Percentiles rank a stretch among this genome's conserved stretches.
These are phyloP conservation scores for Pythium periplocum DNA, from an alignment of 352 stramenopile species.

Conservation along the genomic window DNA sequence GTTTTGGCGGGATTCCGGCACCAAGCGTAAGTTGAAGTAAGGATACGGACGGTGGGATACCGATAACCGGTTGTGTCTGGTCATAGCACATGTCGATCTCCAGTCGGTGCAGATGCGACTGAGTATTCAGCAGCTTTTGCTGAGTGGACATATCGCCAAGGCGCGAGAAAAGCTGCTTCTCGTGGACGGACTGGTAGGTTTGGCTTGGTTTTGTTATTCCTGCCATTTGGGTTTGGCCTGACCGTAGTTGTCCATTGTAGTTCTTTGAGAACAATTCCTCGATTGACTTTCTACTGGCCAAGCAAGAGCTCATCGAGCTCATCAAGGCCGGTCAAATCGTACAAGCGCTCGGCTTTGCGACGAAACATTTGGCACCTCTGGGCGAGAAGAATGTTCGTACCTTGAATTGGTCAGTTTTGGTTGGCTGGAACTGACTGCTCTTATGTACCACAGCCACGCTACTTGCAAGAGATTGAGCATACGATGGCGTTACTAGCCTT, in stretches of 20 bases:
- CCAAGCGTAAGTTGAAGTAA: slow-evolving; percentile 48
- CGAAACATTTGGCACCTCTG: slow-evolving; percentile 64
- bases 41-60: background rate
- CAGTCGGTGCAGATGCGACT: slow-evolving; percentile 71
- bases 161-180: slow-evolving; percentile 45
- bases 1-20: slow-evolving; percentile 65
- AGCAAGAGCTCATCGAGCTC: slow-evolving; percentile 77
- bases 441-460: slow-evolving; percentile 35
- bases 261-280: slow-evolving; percentile 52
- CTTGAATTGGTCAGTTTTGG: background rate
- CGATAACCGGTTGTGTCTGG: no score
- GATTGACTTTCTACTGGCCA: slow-evolving; percentile 75
- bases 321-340: slow-evolving; percentile 64
- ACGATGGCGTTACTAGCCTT: slow-evolving; percentile 78
- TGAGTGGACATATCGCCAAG: slow-evolving; percentile 55
- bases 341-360: slow-evolving; percentile 65
- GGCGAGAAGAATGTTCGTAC: slow-evolving; percentile 67
- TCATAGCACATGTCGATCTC: slow-evolving; percentile 62
- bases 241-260: slow-evolving; percentile 6
- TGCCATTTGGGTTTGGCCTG: background rate
- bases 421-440: background rate
- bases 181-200: slow-evolving; percentile 40
- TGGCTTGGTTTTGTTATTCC: background rate
- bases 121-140: slow-evolving; percentile 58
- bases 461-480: slow-evolving; percentile 71